A percentile compares a stretch with the other conserved stretches of the same genome.
phyloP scores from a whole-genome alignment of 106 monocot species.

The Allium sativum region DNA sequence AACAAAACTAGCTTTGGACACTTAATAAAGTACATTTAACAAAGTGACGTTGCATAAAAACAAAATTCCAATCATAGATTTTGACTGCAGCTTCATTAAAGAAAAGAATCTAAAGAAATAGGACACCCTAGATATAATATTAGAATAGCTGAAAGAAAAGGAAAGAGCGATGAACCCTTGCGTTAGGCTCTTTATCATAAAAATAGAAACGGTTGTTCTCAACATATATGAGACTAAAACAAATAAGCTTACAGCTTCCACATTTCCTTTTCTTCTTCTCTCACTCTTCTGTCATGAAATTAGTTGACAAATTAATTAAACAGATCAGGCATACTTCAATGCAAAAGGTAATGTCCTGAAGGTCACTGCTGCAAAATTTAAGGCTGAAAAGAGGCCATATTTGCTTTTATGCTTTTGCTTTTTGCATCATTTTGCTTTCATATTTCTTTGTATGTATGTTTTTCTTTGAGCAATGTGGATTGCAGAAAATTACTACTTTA shows the following conservation, averaged over 20 bases:
- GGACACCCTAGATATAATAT: slow-evolving; percentile 2
- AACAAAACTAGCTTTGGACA: no score
- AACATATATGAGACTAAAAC: not conserved
- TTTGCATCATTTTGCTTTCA: not conserved
- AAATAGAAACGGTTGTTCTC: not conserved
- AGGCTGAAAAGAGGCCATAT: slow-evolving; percentile 3
- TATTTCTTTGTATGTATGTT: no score
- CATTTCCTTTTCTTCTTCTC: not conserved
- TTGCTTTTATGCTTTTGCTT: slow-evolving; percentile 6
- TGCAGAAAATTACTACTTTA: not conserved
- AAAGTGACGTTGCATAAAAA: no score
- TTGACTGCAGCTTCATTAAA: no score
- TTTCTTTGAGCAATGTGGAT: no score
- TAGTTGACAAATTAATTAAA: slow-evolving; percentile 1
- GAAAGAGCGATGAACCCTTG: not conserved
- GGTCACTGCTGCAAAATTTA: not conserved
- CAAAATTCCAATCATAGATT: no score
- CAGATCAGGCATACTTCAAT: slow-evolving; percentile 6
- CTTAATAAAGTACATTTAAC: no score
- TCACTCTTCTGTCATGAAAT: not conserved
- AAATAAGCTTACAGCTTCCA: not conserved
- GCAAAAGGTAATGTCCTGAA: not conserved
- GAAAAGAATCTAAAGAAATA: slow-evolving; percentile 2
- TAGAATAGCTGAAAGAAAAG: not conserved
- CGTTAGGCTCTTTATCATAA: not conserved